Evolutionary conservation across 2,329 filamentous ascomycete species (phyloP).

Genomic region (Beauveria varroae): DNA sequence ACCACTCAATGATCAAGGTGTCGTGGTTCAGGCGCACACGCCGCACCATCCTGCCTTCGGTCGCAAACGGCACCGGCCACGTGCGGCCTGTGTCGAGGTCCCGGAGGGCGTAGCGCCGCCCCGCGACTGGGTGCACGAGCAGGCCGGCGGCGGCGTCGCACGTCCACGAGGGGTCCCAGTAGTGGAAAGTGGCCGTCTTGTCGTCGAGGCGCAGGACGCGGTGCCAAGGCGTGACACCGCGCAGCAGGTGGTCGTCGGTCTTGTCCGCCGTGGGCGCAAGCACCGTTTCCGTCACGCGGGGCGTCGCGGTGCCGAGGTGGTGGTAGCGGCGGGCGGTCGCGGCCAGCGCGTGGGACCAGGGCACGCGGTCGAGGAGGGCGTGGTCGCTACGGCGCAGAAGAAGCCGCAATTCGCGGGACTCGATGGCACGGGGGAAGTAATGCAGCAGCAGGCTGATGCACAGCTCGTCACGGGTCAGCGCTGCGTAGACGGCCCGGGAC

Average conservation of each 20-base stretch:
- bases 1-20: slow-evolving; percentile 59
- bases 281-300: slow-evolving; percentile 26
- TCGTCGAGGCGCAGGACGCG: slow-evolving; percentile 35
- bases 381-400: slow-evolving; percentile 5
- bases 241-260: slow-evolving; percentile 13
- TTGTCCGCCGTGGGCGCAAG: neutral
- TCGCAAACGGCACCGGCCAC: slow-evolving; percentile 44
- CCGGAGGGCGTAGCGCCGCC: slow-evolving; percentile 34
- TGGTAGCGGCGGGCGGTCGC: slow-evolving; percentile 47
- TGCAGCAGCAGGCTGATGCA: slow-evolving; percentile 39
- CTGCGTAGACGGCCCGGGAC: slow-evolving; percentile 38
- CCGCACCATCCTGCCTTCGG: slow-evolving; percentile 41
- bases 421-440: slow-evolving; percentile 46
- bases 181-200: slow-evolving; percentile 34
- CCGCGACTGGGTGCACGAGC: slow-evolving; percentile 41
- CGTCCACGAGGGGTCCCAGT: slow-evolving; percentile 45
- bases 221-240: slow-evolving; percentile 37
- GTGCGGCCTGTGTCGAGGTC: slow-evolving; percentile 40
- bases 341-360: slow-evolving; percentile 40
- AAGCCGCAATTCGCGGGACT: slow-evolving; percentile 36
- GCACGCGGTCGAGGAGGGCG: slow-evolving; percentile 14
- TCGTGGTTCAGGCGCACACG: slow-evolving; percentile 44
- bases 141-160: slow-evolving; percentile 45
- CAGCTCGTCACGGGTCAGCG: slow-evolving; percentile 41
- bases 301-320: slow-evolving; percentile 40